Conservation (phyloP, 1,284 basidiomycete genomes). For the Puccinia brachypodii region DNA sequence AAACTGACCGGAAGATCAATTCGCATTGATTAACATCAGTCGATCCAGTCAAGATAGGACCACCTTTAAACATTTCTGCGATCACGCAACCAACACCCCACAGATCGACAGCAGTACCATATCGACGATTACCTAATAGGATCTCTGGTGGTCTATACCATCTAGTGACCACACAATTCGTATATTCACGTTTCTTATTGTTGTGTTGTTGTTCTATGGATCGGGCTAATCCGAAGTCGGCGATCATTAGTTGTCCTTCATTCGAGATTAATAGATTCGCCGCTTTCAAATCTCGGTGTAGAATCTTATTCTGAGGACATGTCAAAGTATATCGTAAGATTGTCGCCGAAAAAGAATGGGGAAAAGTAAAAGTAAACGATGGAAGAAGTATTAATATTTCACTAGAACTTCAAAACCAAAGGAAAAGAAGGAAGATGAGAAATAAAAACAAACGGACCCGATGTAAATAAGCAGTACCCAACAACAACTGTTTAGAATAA, state of each 20-base stretch:
- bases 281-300: constrained; percentile 98
- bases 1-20: constrained; percentile 69
- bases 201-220: constrained; percentile 55
- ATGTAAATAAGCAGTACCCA: constrained; percentile 95
- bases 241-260: constrained; percentile 77
- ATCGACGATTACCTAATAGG: constrained; percentile 78
- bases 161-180: constrained; percentile 96
- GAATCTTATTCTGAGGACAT: constrained; percentile 74
- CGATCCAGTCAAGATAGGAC: constrained; percentile 82
- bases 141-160: constrained; percentile 99
- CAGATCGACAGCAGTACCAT: constrained; percentile 91
- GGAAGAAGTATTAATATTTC: neutral
- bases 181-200: constrained; percentile 65
- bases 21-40: constrained; percentile 87
- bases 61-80: constrained; percentile 88
- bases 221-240: constrained; percentile 94
- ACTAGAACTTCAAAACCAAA: neutral
- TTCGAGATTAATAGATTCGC: constrained; percentile 95
- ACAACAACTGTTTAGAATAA: constrained; percentile 90
- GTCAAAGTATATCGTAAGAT: constrained; percentile 44
- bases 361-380: neutral
- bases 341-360: constrained; percentile 7
- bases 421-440: constrained; percentile 1
- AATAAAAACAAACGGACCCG: constrained; percentile 63
- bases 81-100: constrained; percentile 99